Evolutionary conservation across 1,139 yeast genomes (phyloP).

Genomic region (Entelexis sorbosivorans): DNA sequence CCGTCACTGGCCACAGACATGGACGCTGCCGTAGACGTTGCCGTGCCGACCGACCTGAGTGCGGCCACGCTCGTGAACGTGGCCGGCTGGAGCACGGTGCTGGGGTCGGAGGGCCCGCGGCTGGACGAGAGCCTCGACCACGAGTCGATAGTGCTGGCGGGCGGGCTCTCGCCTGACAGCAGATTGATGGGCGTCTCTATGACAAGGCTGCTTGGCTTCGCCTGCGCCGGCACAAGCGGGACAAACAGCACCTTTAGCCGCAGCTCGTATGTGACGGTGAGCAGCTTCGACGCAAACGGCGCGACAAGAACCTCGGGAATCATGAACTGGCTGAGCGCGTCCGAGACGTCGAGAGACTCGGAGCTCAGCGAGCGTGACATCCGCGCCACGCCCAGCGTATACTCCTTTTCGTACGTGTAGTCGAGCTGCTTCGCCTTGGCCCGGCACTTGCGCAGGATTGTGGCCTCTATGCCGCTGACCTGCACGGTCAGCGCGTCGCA

Average conservation of each 20-base stretch:
- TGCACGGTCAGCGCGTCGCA: neutral
- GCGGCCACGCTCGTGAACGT: too few species aligned
- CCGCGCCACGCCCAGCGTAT: slow-evolving; percentile 5
- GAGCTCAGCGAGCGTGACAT: neutral
- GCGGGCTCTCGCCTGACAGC: too few species aligned
- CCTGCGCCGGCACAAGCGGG: neutral
- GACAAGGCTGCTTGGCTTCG: too few species aligned
- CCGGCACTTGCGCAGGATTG: slow-evolving; percentile 4
- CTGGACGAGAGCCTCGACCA: too few species aligned
- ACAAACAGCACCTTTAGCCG: neutral
- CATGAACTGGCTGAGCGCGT: neutral
- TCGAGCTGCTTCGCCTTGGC: neutral
- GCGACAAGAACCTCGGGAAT: slow-evolving; percentile 9
- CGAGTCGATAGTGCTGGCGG: too few species aligned
- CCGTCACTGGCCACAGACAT: too few species aligned
- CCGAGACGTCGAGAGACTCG: slow-evolving; percentile 2
- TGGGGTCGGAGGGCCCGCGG: too few species aligned
- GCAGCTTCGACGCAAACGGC: slow-evolving; percentile 3
- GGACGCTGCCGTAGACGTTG: too few species aligned
- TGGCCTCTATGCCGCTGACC: neutral
- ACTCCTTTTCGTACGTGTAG: slow-evolving; percentile 3
- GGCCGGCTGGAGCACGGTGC: too few species aligned
- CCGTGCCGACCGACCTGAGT: too few species aligned
- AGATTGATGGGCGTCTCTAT: too few species aligned
- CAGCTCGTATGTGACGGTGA: slow-evolving; percentile 8